Conservation (phyloP, 805 yeast genomes). For the Saturnispora dispora region DNA sequence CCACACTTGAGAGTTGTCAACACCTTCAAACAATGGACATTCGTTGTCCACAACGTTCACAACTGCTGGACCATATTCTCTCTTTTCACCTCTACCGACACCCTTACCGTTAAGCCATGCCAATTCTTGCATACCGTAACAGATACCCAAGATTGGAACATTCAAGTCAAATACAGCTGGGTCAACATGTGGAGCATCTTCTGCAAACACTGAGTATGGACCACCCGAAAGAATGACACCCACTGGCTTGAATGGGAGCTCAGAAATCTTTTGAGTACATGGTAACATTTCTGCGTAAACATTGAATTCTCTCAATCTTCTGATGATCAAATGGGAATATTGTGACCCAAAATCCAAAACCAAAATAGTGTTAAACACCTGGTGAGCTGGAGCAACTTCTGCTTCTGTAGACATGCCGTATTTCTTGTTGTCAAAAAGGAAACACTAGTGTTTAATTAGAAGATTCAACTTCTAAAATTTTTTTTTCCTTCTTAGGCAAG, state of each 20-base stretch:
- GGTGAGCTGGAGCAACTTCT: slow-evolving; percentile 53
- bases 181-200: slow-evolving; percentile 96
- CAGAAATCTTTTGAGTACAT: slow-evolving; percentile 94
- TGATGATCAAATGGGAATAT: slow-evolving; percentile 91
- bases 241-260: slow-evolving; percentile 87
- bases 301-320: slow-evolving; percentile 96
- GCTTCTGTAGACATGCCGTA: slow-evolving; percentile 14
- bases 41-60: slow-evolving; percentile 67
- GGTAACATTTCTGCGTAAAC: slow-evolving; percentile 99
- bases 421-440: not conserved
- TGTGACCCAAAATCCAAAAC: slow-evolving; percentile 98
- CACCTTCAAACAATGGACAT: slow-evolving; percentile 74
- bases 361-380: slow-evolving; percentile 90
- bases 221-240: slow-evolving; percentile 96
- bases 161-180: slow-evolving; percentile 81
- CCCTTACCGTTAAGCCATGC: slow-evolving; percentile 96
- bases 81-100: slow-evolving; percentile 91
- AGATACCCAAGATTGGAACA: slow-evolving; percentile 94
- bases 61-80: slow-evolving; percentile 97
- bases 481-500: not conserved
- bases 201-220: slow-evolving; percentile 94
- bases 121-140: slow-evolving; percentile 98
- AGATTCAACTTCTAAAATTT: not conserved
- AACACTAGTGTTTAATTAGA: not conserved
- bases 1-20: slow-evolving; percentile 95